These are phyloP conservation scores for Trifolium fragiferum DNA, from an alignment of 306 rosid species.

Conservation along the genomic window DNA sequence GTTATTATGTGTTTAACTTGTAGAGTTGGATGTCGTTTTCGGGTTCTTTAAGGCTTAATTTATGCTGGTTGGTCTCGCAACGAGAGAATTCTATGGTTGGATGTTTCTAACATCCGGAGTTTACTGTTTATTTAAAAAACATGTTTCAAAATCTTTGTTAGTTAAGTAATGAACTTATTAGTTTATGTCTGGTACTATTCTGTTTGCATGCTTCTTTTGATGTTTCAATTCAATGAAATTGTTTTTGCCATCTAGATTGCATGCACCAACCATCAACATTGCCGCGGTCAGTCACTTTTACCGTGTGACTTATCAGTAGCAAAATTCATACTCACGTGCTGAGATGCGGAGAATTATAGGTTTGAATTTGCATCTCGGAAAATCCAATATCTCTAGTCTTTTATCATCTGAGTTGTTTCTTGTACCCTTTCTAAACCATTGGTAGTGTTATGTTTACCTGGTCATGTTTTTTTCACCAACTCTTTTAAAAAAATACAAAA, in stretches of 20 bases:
- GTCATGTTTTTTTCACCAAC: conserved; percentile 7
- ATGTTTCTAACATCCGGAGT: conserved; percentile 49
- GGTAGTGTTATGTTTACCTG: conserved; percentile 2
- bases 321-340: no score
- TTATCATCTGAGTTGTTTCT: no score
- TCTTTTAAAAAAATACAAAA: background rate
- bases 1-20: conserved; percentile 51
- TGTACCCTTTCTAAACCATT: background rate
- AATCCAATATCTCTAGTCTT: no score
- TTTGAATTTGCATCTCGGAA: no score
- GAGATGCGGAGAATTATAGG: no score
- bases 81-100: conserved; percentile 43
- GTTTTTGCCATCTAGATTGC: background rate
- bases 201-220: conserved; percentile 12
- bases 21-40: conserved; percentile 73
- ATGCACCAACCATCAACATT: background rate
- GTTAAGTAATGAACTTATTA: conserved; percentile 24
- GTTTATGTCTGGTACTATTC: conserved; percentile 22
- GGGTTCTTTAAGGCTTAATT: conserved; percentile 65
- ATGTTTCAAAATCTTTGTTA: conserved; percentile 27
- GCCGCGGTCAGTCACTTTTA: background rate
- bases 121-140: conserved; percentile 48
- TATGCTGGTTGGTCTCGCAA: conserved; percentile 52
- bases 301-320: background rate
- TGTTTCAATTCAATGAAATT: conserved; percentile 14